phyloP scores from a whole-genome alignment of 1,284 basidiomycete species.

The Fistulinella cinereoalba region DNA sequence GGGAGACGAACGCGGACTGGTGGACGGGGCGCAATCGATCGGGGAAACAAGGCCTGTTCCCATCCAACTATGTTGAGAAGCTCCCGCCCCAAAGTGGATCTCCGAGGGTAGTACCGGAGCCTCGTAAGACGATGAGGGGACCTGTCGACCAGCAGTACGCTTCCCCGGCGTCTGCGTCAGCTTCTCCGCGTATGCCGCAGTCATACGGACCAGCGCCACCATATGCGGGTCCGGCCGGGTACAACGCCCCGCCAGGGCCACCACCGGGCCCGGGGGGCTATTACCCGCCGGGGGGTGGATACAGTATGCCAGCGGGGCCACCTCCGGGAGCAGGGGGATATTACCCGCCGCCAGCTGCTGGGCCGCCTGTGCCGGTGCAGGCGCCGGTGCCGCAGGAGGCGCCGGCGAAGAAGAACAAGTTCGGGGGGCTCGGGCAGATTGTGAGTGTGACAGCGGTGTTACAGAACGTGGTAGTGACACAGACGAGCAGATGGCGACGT shows the following conservation, averaged over 20 bases:
- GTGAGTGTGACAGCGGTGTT: conserved; percentile 35
- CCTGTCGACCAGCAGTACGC: conserved; percentile 17
- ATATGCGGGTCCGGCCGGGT: conserved; percentile 21
- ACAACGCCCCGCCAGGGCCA: conserved; percentile 15
- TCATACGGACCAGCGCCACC: conserved; percentile 21
- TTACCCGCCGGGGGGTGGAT: conserved; percentile 21
- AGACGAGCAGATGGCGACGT: conserved; percentile 48
- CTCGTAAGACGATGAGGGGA: conserved; percentile 13
- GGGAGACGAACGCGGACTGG: conserved; percentile 41
- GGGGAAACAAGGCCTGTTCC: conserved; percentile 55
- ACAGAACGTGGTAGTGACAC: background rate
- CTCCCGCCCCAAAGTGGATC: conserved; percentile 26
- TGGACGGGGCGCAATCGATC: conserved; percentile 36
- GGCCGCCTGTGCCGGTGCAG: conserved; percentile 32
- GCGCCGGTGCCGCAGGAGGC: conserved; percentile 36
- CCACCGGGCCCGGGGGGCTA: background rate
- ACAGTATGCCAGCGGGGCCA: conserved; percentile 29
- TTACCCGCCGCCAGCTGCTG: conserved; percentile 30
- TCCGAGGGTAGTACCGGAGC: conserved; percentile 23
- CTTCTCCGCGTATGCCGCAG: conserved; percentile 16
- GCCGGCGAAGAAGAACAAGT: conserved; percentile 57
- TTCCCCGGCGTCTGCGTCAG: conserved; percentile 26
- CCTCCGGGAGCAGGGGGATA: conserved; percentile 27
- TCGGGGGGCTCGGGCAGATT: conserved; percentile 56
- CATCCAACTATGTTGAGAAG: conserved; percentile 56